A percentile compares a stretch with the other conserved stretches of the same genome.
These are phyloP conservation scores for Moesziomyces sp. DNA, from an alignment of 1,284 basidiomycete genomes.

Conservation along the genomic window DNA sequence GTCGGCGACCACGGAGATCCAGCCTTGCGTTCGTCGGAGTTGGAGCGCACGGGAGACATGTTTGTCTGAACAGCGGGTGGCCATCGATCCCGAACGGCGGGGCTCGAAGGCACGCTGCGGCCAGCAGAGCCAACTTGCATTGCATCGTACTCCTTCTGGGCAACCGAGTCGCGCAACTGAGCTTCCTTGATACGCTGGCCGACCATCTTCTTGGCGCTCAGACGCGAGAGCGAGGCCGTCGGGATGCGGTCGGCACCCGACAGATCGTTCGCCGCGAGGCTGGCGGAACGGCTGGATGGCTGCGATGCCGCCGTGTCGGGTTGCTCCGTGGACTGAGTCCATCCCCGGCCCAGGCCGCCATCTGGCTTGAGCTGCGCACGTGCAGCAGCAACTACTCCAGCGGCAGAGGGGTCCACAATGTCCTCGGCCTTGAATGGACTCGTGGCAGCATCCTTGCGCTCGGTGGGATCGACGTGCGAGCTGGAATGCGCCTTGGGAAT, in stretches of 20 bases:
- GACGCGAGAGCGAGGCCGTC: constrained; percentile 53
- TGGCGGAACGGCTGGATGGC: constrained; percentile 15
- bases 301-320: constrained; percentile 14
- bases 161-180: constrained; percentile 44
- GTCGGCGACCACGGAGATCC: constrained; percentile 37
- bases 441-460: constrained; percentile 48
- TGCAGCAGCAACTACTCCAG: constrained; percentile 3
- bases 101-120: constrained; percentile 35
- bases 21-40: constrained; percentile 26
- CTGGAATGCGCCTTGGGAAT: constrained; percentile 26
- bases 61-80: constrained; percentile 27
- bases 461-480: constrained; percentile 21
- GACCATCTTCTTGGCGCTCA: constrained; percentile 58
- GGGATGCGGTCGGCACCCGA: constrained; percentile 42
- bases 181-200: constrained; percentile 61
- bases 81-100: constrained; percentile 48
- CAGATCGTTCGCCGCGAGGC: constrained; percentile 21
- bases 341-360: constrained; percentile 22
- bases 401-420: constrained; percentile 12
- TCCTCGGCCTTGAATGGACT: constrained; percentile 51
- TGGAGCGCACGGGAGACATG: constrained; percentile 20
- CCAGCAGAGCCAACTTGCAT: constrained; percentile 23
- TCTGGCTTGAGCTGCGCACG: constrained; percentile 17
- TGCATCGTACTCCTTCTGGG: constrained; percentile 34
- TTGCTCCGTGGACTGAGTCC: constrained; percentile 22